Evolutionary conservation across 371 early-diverging fungal genomes (phyloP).

Genomic region (Mortierella sp.): DNA sequence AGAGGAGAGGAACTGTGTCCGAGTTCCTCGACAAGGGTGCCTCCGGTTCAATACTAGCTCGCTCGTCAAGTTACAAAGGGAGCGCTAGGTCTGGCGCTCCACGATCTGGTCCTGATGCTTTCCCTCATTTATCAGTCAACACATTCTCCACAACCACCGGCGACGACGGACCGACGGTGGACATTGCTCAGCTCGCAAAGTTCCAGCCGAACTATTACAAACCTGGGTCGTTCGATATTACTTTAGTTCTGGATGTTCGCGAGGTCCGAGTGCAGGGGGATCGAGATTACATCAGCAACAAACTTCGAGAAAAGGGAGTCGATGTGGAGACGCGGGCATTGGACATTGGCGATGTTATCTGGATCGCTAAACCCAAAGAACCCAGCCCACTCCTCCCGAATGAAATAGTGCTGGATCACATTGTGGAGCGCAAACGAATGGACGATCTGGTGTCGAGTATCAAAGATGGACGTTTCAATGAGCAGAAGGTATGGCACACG

Average conservation of each 20-base stretch:
- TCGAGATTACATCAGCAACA: slow-evolving; percentile 78
- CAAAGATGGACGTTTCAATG: slow-evolving; percentile 94
- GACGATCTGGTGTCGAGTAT: slow-evolving; percentile 95
- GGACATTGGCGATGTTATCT: slow-evolving; percentile 90
- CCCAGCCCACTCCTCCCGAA: slow-evolving; percentile 44
- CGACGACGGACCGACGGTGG: background rate
- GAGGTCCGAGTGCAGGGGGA: slow-evolving; percentile 81
- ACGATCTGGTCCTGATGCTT: slow-evolving; percentile 17
- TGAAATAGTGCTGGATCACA: slow-evolving; percentile 87
- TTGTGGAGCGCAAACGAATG: slow-evolving; percentile 95
- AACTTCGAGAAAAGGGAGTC: slow-evolving; percentile 72
- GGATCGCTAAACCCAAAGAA: slow-evolving; percentile 81
- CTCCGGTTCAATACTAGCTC: background rate
- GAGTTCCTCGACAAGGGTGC: background rate
- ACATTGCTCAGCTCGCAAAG: slow-evolving; percentile 23
- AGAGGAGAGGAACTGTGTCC: background rate
- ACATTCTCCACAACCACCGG: slow-evolving; percentile 2
- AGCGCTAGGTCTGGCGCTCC: background rate
- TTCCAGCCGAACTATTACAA: slow-evolving; percentile 42
- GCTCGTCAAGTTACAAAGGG: background rate
- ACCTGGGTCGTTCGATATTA: slow-evolving; percentile 79
- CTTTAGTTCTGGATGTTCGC: slow-evolving; percentile 85
- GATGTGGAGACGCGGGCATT: slow-evolving; percentile 71
- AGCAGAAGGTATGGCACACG: slow-evolving; percentile 85
- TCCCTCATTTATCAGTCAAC: slow-evolving; percentile 15